Conservation (phyloP, 2,329 filamentous ascomycete genomes). For the Ophiostoma montium region DNA sequence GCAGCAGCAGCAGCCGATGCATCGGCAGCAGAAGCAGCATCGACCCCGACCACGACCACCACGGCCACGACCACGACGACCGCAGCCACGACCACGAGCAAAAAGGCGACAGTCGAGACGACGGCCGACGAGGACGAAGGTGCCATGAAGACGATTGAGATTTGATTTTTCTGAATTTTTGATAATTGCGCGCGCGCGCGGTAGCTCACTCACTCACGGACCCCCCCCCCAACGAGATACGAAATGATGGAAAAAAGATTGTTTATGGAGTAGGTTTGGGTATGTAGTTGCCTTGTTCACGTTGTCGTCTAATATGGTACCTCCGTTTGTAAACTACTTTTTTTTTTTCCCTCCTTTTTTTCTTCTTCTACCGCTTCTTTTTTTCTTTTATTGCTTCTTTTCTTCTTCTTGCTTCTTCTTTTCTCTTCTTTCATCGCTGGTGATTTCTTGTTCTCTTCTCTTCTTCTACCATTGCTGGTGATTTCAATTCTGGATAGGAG, state of each 20-base stretch:
- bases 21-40: neutral
- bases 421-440: neutral
- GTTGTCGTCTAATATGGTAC: neutral
- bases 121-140: neutral
- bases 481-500: neutral
- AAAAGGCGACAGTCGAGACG: neutral
- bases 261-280: no score
- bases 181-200: no score
- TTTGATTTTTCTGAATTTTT: no score
- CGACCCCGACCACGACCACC: neutral
- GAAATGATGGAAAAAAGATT: no score
- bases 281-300: no score
- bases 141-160: conserved; percentile 5
- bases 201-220: no score
- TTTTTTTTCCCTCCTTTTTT: neutral
- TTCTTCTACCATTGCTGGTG: neutral
- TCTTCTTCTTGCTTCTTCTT: neutral
- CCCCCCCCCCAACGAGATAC: no score
- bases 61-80: neutral
- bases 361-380: neutral
- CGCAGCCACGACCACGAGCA: neutral
- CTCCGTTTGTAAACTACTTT: neutral
- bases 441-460: neutral
- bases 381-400: neutral
- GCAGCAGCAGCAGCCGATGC: no score